A percentile compares a stretch with the other conserved stretches of the same genome.
Conservation (phyloP, 192 early-diverging fungal species). For the Entrophospora sp. region DNA sequence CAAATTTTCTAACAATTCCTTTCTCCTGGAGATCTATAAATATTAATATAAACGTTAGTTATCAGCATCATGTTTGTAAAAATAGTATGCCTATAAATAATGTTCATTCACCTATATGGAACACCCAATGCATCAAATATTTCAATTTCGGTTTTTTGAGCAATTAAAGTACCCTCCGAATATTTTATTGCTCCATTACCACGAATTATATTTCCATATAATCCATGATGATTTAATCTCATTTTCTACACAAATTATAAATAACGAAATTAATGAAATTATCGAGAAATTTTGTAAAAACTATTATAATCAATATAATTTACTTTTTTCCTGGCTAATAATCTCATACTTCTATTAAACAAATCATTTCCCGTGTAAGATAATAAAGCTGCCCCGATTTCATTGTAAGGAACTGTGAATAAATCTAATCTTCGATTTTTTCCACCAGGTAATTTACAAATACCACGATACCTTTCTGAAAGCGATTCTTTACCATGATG, state of each 20-base stretch:
- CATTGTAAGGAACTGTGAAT: not conserved
- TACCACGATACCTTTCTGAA: too few relatives aligned
- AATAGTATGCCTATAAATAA: not conserved
- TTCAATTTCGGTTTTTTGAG: constrained; percentile 18
- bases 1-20: not conserved
- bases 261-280: too few relatives aligned
- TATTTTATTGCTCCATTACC: not conserved
- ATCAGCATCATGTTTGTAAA: not conserved
- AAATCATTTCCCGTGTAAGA: not conserved
- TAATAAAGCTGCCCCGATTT: not conserved
- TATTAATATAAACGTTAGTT: not conserved
- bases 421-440: too few relatives aligned
- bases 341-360: constrained; percentile 13
- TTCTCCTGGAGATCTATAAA: not conserved
- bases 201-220: not conserved
- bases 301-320: not conserved
- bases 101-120: constrained; percentile 22
- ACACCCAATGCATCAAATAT: constrained; percentile 23
- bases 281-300: not conserved
- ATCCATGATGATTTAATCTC: constrained; percentile 10
- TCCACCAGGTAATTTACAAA: too few relatives aligned
- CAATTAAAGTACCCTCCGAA: not conserved
- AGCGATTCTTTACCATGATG: too few relatives aligned
- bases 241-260: not conserved
- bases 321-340: constrained; percentile 6